These are phyloP conservation scores for Quaeritorhiza haematococci DNA, from an alignment of 371 early-diverging fungal genomes.

Conservation along the genomic window DNA sequence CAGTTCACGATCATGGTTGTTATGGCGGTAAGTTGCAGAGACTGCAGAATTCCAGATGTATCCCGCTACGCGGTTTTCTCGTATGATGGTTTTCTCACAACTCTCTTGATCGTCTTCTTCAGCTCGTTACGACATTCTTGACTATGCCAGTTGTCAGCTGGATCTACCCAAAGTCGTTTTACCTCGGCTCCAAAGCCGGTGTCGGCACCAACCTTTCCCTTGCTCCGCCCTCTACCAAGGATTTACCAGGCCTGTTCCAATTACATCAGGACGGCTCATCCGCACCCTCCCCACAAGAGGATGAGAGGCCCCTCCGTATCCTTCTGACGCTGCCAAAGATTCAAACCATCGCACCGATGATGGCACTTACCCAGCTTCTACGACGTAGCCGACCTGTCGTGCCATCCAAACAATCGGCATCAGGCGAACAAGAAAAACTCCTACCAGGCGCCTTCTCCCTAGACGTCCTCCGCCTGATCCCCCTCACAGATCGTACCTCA, in stretches of 20 bases:
- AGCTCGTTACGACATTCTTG: slow-evolving; percentile 63
- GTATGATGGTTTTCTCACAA: too few relatives aligned
- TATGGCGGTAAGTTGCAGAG: slow-evolving; percentile 6
- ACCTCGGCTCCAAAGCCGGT: not conserved
- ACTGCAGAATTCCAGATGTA: too few relatives aligned
- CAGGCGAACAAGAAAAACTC: slow-evolving; percentile 9
- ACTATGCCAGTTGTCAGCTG: slow-evolving; percentile 46
- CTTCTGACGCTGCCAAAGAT: slow-evolving; percentile 63
- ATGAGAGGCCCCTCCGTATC: slow-evolving; percentile 38
- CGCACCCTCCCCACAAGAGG: not conserved
- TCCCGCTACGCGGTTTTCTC: too few relatives aligned
- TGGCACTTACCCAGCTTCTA: slow-evolving; percentile 63
- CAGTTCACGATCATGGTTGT: slow-evolving; percentile 9
- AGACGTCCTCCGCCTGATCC: slow-evolving; percentile 2
- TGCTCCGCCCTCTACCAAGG: not conserved
- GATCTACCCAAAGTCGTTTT: slow-evolving; percentile 30
- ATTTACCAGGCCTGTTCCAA: not conserved
- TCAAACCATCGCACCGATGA: slow-evolving; percentile 63
- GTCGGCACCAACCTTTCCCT: not conserved
- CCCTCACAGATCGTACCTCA: slow-evolving; percentile 62
- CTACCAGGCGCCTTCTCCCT: slow-evolving; percentile 1
- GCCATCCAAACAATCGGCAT: not conserved
- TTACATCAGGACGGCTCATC: slow-evolving; percentile 5
- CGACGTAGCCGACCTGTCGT: slow-evolving; percentile 5
- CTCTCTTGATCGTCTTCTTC: too few relatives aligned